Conservation (phyloP, 164 flowering plant genomes). For the Stephania yunnanensis region DNA sequence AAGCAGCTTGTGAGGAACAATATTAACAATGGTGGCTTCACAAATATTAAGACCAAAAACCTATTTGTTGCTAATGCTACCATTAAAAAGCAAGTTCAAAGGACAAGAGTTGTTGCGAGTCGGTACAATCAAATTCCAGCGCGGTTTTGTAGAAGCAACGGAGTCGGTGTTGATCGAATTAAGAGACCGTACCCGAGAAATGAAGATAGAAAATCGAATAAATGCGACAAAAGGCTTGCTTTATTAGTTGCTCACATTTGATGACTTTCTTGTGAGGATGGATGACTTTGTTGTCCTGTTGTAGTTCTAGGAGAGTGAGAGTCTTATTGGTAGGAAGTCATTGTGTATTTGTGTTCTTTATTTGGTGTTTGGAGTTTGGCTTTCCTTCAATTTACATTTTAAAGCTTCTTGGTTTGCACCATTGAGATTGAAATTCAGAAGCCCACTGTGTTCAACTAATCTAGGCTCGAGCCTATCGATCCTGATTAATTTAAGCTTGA, state of each 20-base stretch:
- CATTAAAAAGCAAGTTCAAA: constrained; percentile 39
- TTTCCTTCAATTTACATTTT: no score
- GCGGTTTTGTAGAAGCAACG: constrained; percentile 14
- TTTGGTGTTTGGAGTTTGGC: no score
- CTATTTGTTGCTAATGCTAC: constrained; percentile 45
- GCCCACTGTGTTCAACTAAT: no score
- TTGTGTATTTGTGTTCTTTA: no score
- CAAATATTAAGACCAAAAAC: constrained; percentile 56
- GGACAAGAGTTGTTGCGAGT: constrained; percentile 62
- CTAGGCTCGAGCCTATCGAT: no score
- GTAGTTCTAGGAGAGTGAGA: no score
- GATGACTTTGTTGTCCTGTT: no score
- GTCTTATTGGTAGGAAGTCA: no score
- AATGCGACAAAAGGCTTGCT: constrained; percentile 34
- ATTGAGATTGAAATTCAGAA: no score
- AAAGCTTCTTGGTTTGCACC: no score
- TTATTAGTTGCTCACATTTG: constrained; percentile 20
- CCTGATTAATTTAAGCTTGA: no score
- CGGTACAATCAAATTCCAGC: constrained; percentile 43
- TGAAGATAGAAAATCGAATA: constrained; percentile 30
- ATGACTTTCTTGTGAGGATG: no score
- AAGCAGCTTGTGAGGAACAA: constrained; percentile 40
- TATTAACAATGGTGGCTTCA: constrained; percentile 28
- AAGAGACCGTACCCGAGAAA: constrained; percentile 56
- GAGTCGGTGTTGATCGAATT: constrained; percentile 21